Percentiles rank a stretch among this genome's conserved stretches.
Conservation (phyloP, 2,329 filamentous ascomycete species). For the Colletotrichum falcatum region DNA sequence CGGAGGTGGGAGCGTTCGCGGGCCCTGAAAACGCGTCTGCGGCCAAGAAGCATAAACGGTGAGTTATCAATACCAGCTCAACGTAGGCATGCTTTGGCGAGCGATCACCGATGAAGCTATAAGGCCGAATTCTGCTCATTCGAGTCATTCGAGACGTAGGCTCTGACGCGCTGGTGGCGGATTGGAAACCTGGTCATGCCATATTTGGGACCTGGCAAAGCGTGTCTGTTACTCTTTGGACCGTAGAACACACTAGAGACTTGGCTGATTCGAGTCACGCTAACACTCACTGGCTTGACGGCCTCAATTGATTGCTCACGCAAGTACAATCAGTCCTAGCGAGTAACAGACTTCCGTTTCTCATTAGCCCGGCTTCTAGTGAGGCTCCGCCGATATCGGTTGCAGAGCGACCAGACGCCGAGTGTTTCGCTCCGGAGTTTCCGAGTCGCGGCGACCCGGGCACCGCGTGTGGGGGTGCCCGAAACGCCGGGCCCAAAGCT, state of each 20-base stretch:
- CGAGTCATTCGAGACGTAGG: too few species aligned
- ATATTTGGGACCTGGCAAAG: too few species aligned
- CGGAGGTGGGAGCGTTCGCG: too few species aligned
- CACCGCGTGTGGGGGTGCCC: background rate
- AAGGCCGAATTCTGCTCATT: too few species aligned
- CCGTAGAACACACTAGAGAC: background rate
- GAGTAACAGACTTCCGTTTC: background rate
- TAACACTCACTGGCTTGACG: background rate
- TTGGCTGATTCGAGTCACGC: background rate
- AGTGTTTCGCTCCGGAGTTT: slow-evolving; percentile 10
- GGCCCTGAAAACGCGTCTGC: too few species aligned
- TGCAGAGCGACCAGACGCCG: background rate
- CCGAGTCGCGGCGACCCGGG: slow-evolving; percentile 13
- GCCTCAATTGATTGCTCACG: background rate
- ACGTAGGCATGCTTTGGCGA: too few species aligned
- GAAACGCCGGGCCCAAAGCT: slow-evolving; percentile 18
- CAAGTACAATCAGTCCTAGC: too few species aligned
- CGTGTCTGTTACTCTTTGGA: background rate
- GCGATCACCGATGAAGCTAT: too few species aligned
- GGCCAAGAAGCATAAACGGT: too few species aligned
- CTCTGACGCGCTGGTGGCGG: too few species aligned
- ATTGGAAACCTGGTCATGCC: background rate
- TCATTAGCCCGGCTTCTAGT: too few species aligned
- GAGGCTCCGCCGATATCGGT: background rate
- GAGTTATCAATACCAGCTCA: too few species aligned